phyloP scores from a whole-genome alignment of 768 basidiomycete species.

The Kwoniella europaea region DNA sequence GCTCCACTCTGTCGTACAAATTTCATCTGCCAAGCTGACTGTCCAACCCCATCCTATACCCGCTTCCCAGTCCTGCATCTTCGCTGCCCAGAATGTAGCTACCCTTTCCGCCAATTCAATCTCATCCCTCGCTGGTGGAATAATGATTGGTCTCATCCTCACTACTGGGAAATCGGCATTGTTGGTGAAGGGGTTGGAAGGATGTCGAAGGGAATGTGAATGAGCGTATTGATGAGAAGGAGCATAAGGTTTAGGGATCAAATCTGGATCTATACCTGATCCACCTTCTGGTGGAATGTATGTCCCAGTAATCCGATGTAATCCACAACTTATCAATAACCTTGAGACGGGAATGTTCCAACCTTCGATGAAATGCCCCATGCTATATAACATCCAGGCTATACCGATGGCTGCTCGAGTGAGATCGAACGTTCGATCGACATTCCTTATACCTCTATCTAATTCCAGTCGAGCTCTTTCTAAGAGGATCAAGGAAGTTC shows the following conservation, averaged over 20 bases:
- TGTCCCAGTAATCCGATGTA: slow-evolving; percentile 48
- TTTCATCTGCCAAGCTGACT: slow-evolving; percentile 41
- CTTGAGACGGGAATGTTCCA: slow-evolving; percentile 49
- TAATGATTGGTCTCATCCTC: slow-evolving; percentile 48
- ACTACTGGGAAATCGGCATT: slow-evolving; percentile 19
- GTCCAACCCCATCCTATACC: slow-evolving; percentile 52
- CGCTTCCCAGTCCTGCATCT: slow-evolving; percentile 51
- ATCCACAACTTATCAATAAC: slow-evolving; percentile 47
- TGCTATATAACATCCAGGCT: slow-evolving; percentile 39
- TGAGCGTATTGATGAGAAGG: slow-evolving; percentile 31
- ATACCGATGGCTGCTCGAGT: slow-evolving; percentile 50
- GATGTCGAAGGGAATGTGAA: slow-evolving; percentile 6
- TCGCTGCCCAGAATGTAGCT: slow-evolving; percentile 55
- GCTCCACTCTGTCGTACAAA: slow-evolving; percentile 49
- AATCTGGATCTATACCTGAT: slow-evolving; percentile 20
- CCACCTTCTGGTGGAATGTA: slow-evolving; percentile 28
- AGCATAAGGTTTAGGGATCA: slow-evolving; percentile 36
- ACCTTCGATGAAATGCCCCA: slow-evolving; percentile 53
- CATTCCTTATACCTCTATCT: slow-evolving; percentile 42
- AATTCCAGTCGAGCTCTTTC: slow-evolving; percentile 46
- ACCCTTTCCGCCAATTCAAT: slow-evolving; percentile 51
- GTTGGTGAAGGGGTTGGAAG: slow-evolving; percentile 5
- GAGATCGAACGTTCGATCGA: slow-evolving; percentile 51
- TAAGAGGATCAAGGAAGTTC: slow-evolving; percentile 24
- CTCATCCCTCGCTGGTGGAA: slow-evolving; percentile 50